Evolutionary conservation across 1,139 yeast species (phyloP).

Genomic region (Yamadazyma friedrichii): DNA sequence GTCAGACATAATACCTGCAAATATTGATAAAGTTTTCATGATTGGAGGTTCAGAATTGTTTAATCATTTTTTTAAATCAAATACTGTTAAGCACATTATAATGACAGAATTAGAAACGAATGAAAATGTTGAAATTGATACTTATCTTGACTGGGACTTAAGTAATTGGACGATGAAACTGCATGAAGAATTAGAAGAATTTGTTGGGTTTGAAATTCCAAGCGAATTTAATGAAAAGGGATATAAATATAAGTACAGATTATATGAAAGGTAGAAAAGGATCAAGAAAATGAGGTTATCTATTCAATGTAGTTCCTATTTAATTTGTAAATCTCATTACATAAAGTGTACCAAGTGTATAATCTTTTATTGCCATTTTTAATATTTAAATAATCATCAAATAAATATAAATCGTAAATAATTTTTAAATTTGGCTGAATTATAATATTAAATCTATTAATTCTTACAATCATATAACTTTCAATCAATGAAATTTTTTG

Average conservation of each 20-base stretch:
- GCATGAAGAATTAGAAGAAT: constrained; percentile 34
- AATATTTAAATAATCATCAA: constrained; percentile 57
- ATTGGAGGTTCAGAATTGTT: constrained; percentile 96
- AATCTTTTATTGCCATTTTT: constrained; percentile 15
- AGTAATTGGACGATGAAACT: constrained; percentile 36
- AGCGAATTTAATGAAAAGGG: constrained; percentile 46
- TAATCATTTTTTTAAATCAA: constrained; percentile 48
- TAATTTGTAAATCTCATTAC: constrained; percentile 33
- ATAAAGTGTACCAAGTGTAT: constrained; percentile 33
- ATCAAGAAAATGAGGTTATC: not conserved
- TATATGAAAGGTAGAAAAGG: constrained; percentile 9
- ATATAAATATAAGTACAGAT: constrained; percentile 40
- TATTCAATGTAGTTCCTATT: constrained; percentile 30
- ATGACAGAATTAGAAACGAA: constrained; percentile 65
- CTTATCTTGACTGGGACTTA: constrained; percentile 48
- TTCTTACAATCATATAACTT: constrained; percentile 80
- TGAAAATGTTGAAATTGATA: constrained; percentile 57
- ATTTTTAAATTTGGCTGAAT: constrained; percentile 87
- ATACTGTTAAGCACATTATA: constrained; percentile 54
- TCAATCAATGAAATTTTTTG: constrained; percentile 62
- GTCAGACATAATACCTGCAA: constrained; percentile 13
- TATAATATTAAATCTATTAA: constrained; percentile 79
- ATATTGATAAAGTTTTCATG: constrained; percentile 61
- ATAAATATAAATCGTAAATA: constrained; percentile 79
- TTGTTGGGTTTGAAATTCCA: constrained; percentile 38